Evolutionary conservation across 768 basidiomycete species (phyloP).

Genomic region (Auricularia heimuer): DNA sequence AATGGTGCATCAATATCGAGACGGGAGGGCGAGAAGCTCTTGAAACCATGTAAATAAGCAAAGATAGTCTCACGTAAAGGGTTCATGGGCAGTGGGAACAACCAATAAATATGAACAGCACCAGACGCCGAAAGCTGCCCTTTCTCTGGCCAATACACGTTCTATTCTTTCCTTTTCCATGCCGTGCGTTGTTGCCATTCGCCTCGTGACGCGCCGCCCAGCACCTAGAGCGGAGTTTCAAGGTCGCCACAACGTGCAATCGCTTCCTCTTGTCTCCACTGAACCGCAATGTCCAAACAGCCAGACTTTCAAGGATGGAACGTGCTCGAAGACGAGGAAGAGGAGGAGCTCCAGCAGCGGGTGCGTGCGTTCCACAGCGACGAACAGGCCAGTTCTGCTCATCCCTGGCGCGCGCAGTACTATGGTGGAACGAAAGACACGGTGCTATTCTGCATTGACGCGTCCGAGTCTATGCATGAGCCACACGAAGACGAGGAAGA

Average conservation of each 20-base stretch:
- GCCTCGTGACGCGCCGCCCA: background rate
- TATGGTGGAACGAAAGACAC: conserved; percentile 74
- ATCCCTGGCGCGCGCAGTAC: conserved; percentile 29
- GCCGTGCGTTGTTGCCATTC: background rate
- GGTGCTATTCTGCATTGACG: conserved; percentile 93
- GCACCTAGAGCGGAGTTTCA: background rate
- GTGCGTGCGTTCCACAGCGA: conserved; percentile 34
- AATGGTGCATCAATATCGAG: too few species aligned
- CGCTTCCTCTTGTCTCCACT: too few species aligned
- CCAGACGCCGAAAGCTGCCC: too few species aligned
- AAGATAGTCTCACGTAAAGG: too few species aligned
- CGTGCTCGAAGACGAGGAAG: conserved; percentile 67
- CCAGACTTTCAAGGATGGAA: conserved; percentile 67
- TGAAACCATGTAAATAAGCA: too few species aligned
- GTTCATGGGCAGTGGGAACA: too few species aligned
- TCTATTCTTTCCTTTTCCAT: too few species aligned
- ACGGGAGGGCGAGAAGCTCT: too few species aligned
- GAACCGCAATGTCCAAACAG: too few species aligned
- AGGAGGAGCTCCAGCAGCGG: conserved; percentile 63
- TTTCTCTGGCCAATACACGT: too few species aligned
- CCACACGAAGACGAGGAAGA: conserved; percentile 54
- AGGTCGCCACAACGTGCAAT: too few species aligned
- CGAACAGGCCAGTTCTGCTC: conserved; percentile 4
- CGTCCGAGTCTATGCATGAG: conserved; percentile 80
- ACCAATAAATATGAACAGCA: too few species aligned